Evolutionary conservation across 768 basidiomycete species (phyloP).

Genomic region (Mrakia frigida): DNA sequence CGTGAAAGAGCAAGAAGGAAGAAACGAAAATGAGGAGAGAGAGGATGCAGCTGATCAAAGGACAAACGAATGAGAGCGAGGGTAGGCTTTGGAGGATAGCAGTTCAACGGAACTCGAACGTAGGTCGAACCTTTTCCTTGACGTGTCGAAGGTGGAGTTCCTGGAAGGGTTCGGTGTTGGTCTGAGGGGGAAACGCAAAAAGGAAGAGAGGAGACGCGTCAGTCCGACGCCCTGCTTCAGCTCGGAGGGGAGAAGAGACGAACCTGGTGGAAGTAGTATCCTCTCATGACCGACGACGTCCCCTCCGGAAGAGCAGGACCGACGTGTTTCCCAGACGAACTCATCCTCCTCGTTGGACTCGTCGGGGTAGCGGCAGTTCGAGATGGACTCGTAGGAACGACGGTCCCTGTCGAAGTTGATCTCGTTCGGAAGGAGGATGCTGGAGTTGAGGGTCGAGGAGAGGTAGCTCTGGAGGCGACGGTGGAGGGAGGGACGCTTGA

Average conservation of each 20-base stretch:
- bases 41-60: background rate
- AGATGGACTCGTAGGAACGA: background rate
- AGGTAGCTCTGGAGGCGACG: conserved; percentile 38
- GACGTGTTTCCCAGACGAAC: background rate
- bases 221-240: background rate
- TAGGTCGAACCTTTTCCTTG: background rate
- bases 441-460: conserved; percentile 38
- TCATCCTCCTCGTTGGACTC: background rate
- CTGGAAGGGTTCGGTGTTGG: conserved; percentile 2
- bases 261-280: background rate
- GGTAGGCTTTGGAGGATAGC: background rate
- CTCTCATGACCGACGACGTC: background rate
- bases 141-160: background rate
- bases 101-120: background rate
- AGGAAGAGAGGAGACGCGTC: background rate
- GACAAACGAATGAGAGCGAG: background rate
- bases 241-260: background rate
- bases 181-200: background rate
- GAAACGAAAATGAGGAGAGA: background rate
- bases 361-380: background rate
- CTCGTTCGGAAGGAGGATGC: background rate
- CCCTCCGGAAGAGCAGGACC: background rate
- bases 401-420: background rate
- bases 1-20: background rate
- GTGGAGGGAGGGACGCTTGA: conserved; percentile 43